These are phyloP conservation scores for Stemphylium vesicarium DNA, from an alignment of 2,329 filamentous ascomycete species.

Conservation along the genomic window DNA sequence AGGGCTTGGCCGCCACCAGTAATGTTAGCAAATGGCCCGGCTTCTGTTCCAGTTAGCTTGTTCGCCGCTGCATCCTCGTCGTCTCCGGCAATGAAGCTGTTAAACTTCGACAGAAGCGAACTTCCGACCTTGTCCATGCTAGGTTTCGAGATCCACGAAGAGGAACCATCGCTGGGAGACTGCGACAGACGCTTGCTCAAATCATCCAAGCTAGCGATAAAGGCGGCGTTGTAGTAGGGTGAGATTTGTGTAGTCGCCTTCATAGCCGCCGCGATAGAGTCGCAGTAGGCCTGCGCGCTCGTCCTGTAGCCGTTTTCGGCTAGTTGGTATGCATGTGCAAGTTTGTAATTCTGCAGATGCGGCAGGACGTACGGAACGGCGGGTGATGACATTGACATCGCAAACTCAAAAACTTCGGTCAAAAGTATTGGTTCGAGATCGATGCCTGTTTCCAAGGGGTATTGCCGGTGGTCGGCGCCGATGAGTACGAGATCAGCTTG, in stretches of 20 bases:
- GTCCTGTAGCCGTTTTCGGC: conserved; percentile 82
- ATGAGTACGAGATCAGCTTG: conserved; percentile 80
- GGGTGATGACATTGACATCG: conserved; percentile 71
- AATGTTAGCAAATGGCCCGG: conserved; percentile 82
- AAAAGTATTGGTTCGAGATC: conserved; percentile 88
- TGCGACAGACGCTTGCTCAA: conserved; percentile 82
- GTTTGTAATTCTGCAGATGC: conserved; percentile 88
- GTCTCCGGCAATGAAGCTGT: conserved; percentile 93
- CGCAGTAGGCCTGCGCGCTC: conserved; percentile 91
- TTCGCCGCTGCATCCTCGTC: conserved; percentile 72
- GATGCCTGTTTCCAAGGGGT: conserved; percentile 73
- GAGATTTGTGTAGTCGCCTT: conserved; percentile 82
- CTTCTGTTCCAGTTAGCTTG: conserved; percentile 62
- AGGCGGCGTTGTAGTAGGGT: conserved; percentile 79
- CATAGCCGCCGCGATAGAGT: conserved; percentile 77
- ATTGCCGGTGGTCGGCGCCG: conserved; percentile 78
- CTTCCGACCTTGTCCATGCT: conserved; percentile 96
- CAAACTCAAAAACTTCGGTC: conserved; percentile 96
- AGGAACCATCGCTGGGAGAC: conserved; percentile 79
- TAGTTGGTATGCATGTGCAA: conserved; percentile 82
- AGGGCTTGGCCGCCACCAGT: conserved; percentile 64
- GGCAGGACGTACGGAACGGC: conserved; percentile 66
- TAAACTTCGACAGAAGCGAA: conserved; percentile 90
- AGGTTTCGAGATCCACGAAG: conserved; percentile 91
- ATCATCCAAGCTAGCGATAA: conserved; percentile 82